phyloP scores from a whole-genome alignment of 1,284 basidiomycete species.

The Cerioporus squamosus region DNA sequence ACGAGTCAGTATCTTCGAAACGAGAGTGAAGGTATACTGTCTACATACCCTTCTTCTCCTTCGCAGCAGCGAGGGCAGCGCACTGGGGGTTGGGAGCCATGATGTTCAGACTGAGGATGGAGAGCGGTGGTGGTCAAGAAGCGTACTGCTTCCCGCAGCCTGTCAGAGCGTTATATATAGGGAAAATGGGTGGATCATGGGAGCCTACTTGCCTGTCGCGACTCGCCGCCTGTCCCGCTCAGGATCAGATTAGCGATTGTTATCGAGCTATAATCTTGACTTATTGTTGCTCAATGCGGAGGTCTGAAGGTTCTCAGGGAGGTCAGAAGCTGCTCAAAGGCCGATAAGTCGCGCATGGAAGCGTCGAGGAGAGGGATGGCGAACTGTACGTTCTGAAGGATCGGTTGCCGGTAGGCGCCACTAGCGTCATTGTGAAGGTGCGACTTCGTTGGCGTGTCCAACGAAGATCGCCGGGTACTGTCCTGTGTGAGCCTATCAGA shows the following conservation, averaged over 20 bases:
- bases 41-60: slow-evolving; percentile 49
- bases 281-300: slow-evolving; percentile 8
- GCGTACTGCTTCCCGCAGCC: background rate
- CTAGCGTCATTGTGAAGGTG: no score
- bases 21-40: background rate
- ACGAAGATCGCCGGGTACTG: no score
- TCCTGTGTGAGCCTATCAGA: no score
- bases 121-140: slow-evolving; percentile 3
- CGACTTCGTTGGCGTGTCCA: no score
- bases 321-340: background rate
- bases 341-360: background rate
- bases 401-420: no score
- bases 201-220: slow-evolving; percentile 9
- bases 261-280: slow-evolving; percentile 23
- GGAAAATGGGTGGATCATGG: slow-evolving; percentile 11
- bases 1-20: slow-evolving; percentile 2
- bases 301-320: background rate
- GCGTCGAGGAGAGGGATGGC: background rate
- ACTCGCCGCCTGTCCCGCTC: background rate
- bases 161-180: slow-evolving; percentile 8
- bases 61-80: slow-evolving; percentile 58
- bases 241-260: slow-evolving; percentile 22
- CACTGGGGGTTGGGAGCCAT: slow-evolving; percentile 57
- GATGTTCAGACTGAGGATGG: slow-evolving; percentile 2
- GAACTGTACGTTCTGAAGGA: background rate